These are phyloP conservation scores for Gentiana straminea DNA, from an alignment of 257 asterid genomes.

Conservation along the genomic window DNA sequence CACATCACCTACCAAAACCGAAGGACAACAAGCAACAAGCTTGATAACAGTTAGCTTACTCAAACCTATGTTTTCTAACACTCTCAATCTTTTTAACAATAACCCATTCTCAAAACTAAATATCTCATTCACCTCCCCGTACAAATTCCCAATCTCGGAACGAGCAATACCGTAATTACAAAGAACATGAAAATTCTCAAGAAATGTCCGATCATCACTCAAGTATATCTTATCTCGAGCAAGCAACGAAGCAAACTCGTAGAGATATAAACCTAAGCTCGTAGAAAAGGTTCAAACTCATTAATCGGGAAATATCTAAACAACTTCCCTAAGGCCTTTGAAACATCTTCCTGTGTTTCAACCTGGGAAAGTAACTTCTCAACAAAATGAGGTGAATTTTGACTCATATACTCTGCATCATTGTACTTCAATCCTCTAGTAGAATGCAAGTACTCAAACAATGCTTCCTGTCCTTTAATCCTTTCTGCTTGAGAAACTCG, in stretches of 20 bases:
- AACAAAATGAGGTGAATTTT: slow-evolving; percentile 67
- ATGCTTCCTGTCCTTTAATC: slow-evolving; percentile 63
- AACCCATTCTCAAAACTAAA: slow-evolving; percentile 66
- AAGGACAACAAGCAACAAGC: too few species aligned
- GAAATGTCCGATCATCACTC: slow-evolving; percentile 48
- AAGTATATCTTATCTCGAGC: slow-evolving; percentile 58
- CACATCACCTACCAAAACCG: too few species aligned
- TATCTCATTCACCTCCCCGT: too few species aligned
- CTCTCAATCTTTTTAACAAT: too few species aligned
- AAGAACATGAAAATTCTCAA: slow-evolving; percentile 60
- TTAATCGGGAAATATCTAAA: slow-evolving; percentile 74
- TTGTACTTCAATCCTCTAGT: slow-evolving; percentile 63
- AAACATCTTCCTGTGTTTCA: slow-evolving; percentile 44
- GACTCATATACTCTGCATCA: slow-evolving; percentile 85
- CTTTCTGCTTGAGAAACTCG: slow-evolving; percentile 23
- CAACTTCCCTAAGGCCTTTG: slow-evolving; percentile 44
- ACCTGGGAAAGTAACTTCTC: slow-evolving; percentile 33
- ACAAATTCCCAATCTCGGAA: too few species aligned
- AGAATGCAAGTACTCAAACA: slow-evolving; percentile 73
- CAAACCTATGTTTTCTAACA: too few species aligned
- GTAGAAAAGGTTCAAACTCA: slow-evolving; percentile 88
- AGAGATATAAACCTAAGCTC: slow-evolving; percentile 66
- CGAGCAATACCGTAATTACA: too few species aligned
- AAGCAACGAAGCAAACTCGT: slow-evolving; percentile 39
- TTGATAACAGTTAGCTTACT: too few species aligned